Evolutionary conservation across 768 basidiomycete genomes (phyloP), one percentile per base, ranked within the genome.

Genomic region (Tulasnella sp.): DNA sequence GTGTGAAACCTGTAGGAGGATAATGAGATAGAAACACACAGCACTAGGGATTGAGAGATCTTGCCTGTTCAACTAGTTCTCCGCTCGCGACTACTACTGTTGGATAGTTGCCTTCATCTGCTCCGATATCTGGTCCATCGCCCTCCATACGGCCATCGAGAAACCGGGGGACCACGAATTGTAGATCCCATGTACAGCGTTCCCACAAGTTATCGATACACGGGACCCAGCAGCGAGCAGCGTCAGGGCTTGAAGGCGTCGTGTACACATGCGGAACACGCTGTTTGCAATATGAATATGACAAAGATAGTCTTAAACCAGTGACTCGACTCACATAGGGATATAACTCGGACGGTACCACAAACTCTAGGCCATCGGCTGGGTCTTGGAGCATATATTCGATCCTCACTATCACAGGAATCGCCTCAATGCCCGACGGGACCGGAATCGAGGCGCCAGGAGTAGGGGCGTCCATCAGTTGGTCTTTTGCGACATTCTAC

Each of bases 181-280:
- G 91, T 59, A 98, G 86, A 67, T 99, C 96, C 96, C 96, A 99
- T 5, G 94, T 93, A 65, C 89, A 96, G 66, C 90, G 85, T 71
- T 96, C 93, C 89, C 92, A 94, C 21, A 92, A 71, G 65, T 82
- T 88, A 70, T 99, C 96, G 19, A 97, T 71, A 66, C 96, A 99
- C 12, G 96, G 96, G n/a, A 97, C 84, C 96, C 96, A 99, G 66
- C 90, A 92, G 66, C 96, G 78, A n/a, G 94, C 92, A 17, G 90
- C 79, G 67, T 93, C 90, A 4, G 92, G 84, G 7, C 84, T 85
- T 0, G 88, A 86, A 0, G 92, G 84, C 3, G 84, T 85, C 2
- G 92, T 91, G 67, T 86, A 98, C 46, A 86, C 85, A 72, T 98
- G 96, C 49, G 94, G 94, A 61, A 92, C 82, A 63, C 89, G 86